These are phyloP conservation scores for Penicillium egyptiacum DNA, from an alignment of 495 filamentous ascomycete genomes.

Conservation along the genomic window DNA sequence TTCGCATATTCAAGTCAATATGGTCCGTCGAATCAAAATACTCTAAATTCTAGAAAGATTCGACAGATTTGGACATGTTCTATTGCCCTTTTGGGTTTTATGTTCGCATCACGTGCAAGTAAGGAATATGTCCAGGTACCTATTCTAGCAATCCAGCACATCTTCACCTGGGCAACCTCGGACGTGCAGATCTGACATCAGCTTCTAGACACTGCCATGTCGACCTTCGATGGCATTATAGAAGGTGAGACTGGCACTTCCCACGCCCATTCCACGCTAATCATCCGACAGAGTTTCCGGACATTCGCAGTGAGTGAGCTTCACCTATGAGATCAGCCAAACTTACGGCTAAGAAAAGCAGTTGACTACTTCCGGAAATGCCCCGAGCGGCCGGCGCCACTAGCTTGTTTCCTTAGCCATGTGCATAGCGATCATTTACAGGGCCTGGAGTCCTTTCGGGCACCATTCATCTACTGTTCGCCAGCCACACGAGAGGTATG, in stretches of 20 bases:
- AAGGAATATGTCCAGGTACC: conserved; percentile 2
- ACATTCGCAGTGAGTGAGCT: conserved; percentile 43
- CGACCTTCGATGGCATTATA: conserved; percentile 76
- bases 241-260: conserved; percentile 41
- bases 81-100: not conserved
- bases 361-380: conserved; percentile 81
- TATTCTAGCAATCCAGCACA: not conserved
- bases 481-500: conserved; percentile 73
- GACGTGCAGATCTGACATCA: conserved; percentile 6
- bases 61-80: not conserved
- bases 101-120: conserved; percentile 9
- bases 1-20: not conserved
- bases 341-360: conserved; percentile 24
- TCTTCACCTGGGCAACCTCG: conserved; percentile 3
- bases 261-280: conserved; percentile 9
- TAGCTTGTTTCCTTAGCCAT: conserved; percentile 91
- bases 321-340: conserved; percentile 1
- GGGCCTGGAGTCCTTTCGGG: conserved; percentile 73
- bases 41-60: not conserved
- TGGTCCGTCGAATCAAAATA: conserved; percentile 1
- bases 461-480: conserved; percentile 89
- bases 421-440: conserved; percentile 89
- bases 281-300: conserved; percentile 40
- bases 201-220: conserved; percentile 50
- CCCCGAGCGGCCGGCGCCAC: conserved; percentile 55